phyloP scores from a whole-genome alignment of 2,329 filamentous ascomycete species.

The Fusarium sp. region DNA sequence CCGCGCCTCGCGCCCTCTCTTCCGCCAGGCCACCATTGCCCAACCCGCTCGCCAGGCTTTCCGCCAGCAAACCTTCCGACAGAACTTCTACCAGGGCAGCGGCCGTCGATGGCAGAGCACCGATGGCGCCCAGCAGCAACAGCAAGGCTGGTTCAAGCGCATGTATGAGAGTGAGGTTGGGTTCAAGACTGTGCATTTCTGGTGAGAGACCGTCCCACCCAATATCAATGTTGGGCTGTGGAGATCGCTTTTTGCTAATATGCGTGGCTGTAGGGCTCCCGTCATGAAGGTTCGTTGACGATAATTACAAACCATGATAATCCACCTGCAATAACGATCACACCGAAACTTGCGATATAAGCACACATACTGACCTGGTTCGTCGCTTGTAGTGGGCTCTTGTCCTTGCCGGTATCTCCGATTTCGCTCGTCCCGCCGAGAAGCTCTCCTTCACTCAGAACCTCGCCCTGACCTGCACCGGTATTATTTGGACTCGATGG shows the following conservation, averaged over 20 bases:
- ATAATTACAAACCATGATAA: not conserved
- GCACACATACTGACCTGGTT: slow-evolving; percentile 21
- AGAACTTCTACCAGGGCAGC: slow-evolving; percentile 54
- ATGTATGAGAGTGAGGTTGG: slow-evolving; percentile 87
- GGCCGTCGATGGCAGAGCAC: slow-evolving; percentile 76
- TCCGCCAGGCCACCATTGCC: slow-evolving; percentile 65
- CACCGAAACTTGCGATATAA: not conserved
- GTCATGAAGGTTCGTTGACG: slow-evolving; percentile 76
- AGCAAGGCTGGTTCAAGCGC: slow-evolving; percentile 72
- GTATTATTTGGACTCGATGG: slow-evolving; percentile 98
- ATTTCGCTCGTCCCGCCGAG: slow-evolving; percentile 90
- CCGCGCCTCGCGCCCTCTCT: slow-evolving; percentile 66
- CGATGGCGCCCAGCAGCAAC: slow-evolving; percentile 60
- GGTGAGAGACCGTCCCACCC: slow-evolving; percentile 61
- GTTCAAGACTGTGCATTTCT: slow-evolving; percentile 97
- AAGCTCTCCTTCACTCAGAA: slow-evolving; percentile 96
- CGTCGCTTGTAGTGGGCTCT: slow-evolving; percentile 77
- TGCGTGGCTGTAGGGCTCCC: slow-evolving; percentile 73
- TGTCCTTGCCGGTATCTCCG: slow-evolving; percentile 90
- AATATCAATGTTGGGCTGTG: not conserved
- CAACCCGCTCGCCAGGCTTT: slow-evolving; percentile 67
- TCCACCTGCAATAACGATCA: not conserved
- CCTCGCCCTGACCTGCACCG: slow-evolving; percentile 87
- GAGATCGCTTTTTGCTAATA: slow-evolving; percentile 36
- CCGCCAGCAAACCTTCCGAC: slow-evolving; percentile 57